phyloP scores from a whole-genome alignment of 805 yeast species.

The Ogataea salicorniae region DNA sequence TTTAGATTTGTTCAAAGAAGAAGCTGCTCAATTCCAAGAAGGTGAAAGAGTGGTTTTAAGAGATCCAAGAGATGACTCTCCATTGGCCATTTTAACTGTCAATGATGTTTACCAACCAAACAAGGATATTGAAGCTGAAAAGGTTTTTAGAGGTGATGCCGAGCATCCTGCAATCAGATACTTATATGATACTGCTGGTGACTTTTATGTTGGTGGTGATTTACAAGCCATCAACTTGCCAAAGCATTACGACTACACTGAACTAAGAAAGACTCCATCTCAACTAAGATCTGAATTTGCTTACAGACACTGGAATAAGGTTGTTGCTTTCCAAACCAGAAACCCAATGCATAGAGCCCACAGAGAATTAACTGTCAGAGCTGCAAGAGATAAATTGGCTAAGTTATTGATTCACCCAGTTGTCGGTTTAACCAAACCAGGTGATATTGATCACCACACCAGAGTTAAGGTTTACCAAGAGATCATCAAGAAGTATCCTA shows the following conservation, averaged over 20 bases:
- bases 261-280: conserved; percentile 82
- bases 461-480: conserved; percentile 94
- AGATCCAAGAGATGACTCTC: conserved; percentile 75
- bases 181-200: conserved; percentile 69
- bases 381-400: conserved; percentile 88
- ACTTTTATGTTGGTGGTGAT: conserved; percentile 82
- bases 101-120: conserved; percentile 78
- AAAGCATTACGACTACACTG: conserved; percentile 85
- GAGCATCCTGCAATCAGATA: conserved; percentile 91
- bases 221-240: conserved; percentile 81
- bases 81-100: conserved; percentile 77
- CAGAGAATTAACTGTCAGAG: conserved; percentile 91
- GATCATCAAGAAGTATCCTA: conserved; percentile 86
- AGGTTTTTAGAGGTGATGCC: conserved; percentile 93
- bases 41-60: conserved; percentile 67
- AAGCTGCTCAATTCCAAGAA: conserved; percentile 40
- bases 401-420: conserved; percentile 92
- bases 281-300: conserved; percentile 82
- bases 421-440: conserved; percentile 94
- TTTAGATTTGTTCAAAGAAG: conserved; percentile 59
- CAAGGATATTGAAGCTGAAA: conserved; percentile 71
- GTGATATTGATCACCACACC: conserved; percentile 96
- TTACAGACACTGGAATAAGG: conserved; percentile 76
- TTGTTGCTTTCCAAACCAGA: conserved; percentile 97
- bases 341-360: conserved; percentile 99